Percentiles rank a stretch among this genome's conserved stretches.
Conservation (phyloP, 306 rosid genomes). For the Sechiopsis laciniata region DNA sequence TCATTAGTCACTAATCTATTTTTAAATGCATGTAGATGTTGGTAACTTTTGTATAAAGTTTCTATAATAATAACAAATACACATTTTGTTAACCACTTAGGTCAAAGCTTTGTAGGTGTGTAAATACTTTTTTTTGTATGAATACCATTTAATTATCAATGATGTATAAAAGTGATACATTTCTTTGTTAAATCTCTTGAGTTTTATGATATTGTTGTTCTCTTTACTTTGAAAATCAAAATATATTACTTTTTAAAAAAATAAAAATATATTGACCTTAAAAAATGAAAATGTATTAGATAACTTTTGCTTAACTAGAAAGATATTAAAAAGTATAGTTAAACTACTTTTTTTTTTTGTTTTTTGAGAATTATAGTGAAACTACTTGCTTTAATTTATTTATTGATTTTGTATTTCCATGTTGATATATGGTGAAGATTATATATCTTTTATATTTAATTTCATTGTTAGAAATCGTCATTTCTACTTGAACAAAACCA, state of each 20-base stretch:
- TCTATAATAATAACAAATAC: no score
- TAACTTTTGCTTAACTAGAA: neutral
- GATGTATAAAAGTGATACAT: neutral
- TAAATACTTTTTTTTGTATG: no score
- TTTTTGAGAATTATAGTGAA: no score
- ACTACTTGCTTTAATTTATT: no score
- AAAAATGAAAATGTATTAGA: neutral
- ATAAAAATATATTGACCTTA: neutral
- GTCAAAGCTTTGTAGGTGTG: neutral
- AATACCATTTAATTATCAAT: neutral
- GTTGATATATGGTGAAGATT: neutral
- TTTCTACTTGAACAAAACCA: neutral
- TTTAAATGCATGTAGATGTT: neutral
- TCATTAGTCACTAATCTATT: neutral
- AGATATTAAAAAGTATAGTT: neutral
- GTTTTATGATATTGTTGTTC: neutral
- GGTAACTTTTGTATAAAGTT: neutral
- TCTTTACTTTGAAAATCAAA: neutral
- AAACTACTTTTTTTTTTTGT: no score
- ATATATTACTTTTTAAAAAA: no score
- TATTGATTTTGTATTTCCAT: no score
- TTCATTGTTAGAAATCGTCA: neutral
- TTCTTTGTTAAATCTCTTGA: neutral
- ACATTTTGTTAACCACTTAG: no score
- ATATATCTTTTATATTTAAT: neutral